A percentile compares a stretch with the other conserved stretches of the same genome.
phyloP scores from a whole-genome alignment of 768 basidiomycete species.

The Pulveroboletus sp. region DNA sequence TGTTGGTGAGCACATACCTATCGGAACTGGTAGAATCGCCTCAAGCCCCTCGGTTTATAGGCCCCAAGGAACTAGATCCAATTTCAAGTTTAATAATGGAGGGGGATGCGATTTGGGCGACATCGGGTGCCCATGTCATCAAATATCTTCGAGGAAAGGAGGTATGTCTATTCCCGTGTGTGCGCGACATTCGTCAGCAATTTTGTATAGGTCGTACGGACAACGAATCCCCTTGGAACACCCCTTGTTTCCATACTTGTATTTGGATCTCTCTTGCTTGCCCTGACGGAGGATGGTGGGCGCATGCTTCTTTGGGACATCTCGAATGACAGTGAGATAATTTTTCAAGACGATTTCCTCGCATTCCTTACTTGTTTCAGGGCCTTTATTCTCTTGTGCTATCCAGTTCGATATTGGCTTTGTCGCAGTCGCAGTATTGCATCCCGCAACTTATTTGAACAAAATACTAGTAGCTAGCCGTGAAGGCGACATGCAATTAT shows the following conservation, averaged over 20 bases:
- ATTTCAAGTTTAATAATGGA: slow-evolving; percentile 81
- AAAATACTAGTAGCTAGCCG: slow-evolving; percentile 85
- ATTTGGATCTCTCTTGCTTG: slow-evolving; percentile 80
- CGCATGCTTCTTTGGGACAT: slow-evolving; percentile 79
- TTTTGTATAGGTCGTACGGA: slow-evolving; percentile 43
- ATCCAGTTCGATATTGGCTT: slow-evolving; percentile 83
- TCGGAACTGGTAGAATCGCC: neutral
- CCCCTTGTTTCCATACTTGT: slow-evolving; percentile 63
- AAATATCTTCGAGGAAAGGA: slow-evolving; percentile 90
- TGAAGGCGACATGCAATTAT: slow-evolving; percentile 84
- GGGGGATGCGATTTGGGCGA: slow-evolving; percentile 82
- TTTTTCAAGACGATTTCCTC: neutral
- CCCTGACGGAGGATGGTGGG: slow-evolving; percentile 74
- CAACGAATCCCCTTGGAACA: slow-evolving; percentile 64
- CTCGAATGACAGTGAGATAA: slow-evolving; percentile 51
- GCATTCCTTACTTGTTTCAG: slow-evolving; percentile 14
- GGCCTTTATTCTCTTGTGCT: slow-evolving; percentile 39
- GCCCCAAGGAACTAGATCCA: slow-evolving; percentile 72
- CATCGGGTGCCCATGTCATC: slow-evolving; percentile 63
- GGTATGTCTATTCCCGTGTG: slow-evolving; percentile 38
- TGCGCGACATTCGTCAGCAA: slow-evolving; percentile 2
- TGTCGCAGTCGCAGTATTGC: slow-evolving; percentile 80
- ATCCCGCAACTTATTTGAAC: slow-evolving; percentile 96
- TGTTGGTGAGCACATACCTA: slow-evolving; percentile 62
- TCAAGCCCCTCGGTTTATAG: slow-evolving; percentile 38